Evolutionary conservation across 2,329 filamentous ascomycete genomes (phyloP), one percentile per base, ranked within the genome.

Genomic region (Monilinia fructigena): DNA sequence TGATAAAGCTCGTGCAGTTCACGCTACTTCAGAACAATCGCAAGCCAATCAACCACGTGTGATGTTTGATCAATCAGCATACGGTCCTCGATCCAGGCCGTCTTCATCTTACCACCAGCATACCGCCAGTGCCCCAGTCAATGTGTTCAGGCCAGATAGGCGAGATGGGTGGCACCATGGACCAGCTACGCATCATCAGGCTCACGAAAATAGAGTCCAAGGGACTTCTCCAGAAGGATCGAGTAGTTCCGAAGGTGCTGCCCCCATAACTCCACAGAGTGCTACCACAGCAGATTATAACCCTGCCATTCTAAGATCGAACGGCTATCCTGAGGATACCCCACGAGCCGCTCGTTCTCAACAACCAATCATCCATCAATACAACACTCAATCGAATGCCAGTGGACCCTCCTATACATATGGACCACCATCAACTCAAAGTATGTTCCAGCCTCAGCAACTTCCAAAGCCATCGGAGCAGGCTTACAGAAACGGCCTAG

Each of bases 111-210:
- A 69, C 55, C 63, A 86, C 66, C 84, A 87, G 47, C 82, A 88
- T 66, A 86, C 85, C 20, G 82, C 86, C 78, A 88, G 85, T 4
- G 85, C 85, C 1, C 85, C 86, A 0, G 80, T 81, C 0, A 78
- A 83, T 12, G 86, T 84, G 0, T 81, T 85, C 4, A 82, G 86
- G 11, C 86, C 86, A 69, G 80, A 79, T 40, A 91, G 90, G 74
- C 84, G 90, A 3, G 87, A 89, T 67, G 90, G 83, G 1, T 93
- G 89, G 89, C 92, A 92, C 72, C 86, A 91, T 67, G 83, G 82
- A 14, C 82, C 83, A 35, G 69, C 80, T n/a, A 55, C 68, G 14
- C 68, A 74, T 65, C 71, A 76, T 63, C 67, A 73, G 11, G 70
- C 71, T 53, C 23, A 48, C 50, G 67, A 69, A 35, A 53, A 59